Conservation (phyloP, 75 land plant genomes). For the Sequoiadendron giganteum region DNA sequence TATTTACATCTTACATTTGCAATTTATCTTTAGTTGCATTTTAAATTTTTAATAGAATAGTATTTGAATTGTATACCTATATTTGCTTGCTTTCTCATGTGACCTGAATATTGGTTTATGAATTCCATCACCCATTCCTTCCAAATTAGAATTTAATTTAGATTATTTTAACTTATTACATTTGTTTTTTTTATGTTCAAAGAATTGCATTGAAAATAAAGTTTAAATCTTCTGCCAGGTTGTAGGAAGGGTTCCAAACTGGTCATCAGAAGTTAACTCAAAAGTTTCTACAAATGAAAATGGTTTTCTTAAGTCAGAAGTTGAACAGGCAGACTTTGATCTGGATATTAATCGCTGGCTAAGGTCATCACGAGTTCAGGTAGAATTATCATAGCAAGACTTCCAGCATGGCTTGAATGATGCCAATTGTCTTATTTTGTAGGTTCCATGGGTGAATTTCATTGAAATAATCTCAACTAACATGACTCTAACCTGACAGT, state of each 20-base stretch:
- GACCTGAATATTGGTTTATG: background rate
- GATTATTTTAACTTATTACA: background rate
- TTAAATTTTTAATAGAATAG: background rate
- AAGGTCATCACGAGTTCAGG: constrained; percentile 14
- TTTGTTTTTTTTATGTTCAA: background rate
- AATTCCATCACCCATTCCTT: background rate
- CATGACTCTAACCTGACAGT: constrained; percentile 38
- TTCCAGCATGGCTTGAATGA: background rate
- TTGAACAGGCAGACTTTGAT: constrained; percentile 6
- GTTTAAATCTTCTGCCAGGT: background rate
- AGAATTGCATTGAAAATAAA: background rate
- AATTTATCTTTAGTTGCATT: background rate
- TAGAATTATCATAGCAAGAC: background rate
- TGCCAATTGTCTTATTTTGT: background rate
- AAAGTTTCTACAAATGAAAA: background rate
- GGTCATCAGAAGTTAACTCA: background rate
- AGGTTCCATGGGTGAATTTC: background rate
- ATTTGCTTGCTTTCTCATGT: background rate
- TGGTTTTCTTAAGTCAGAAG: background rate
- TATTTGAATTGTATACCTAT: background rate
- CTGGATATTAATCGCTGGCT: constrained; percentile 12
- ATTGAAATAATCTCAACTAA: background rate
- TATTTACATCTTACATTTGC: background rate
- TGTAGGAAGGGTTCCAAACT: background rate
- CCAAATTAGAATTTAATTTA: background rate